Evolutionary conservation across 805 yeast species (phyloP).

Genomic region (Cyberlindnera petersonii): DNA sequence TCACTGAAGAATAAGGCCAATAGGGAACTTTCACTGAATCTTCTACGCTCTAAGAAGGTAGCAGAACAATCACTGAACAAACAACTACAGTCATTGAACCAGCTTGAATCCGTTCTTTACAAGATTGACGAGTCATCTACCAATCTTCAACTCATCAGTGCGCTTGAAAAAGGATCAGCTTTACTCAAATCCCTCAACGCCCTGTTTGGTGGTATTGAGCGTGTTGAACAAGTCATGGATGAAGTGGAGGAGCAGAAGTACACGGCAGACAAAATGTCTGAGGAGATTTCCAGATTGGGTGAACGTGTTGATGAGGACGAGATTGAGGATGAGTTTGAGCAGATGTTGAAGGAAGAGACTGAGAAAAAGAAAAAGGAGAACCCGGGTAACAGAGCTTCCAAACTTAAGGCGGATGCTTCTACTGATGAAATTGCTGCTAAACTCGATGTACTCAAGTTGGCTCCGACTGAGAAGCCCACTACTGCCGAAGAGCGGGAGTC

Average conservation of each 20-base stretch:
- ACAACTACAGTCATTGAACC: conserved; percentile 32
- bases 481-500: conserved; percentile 5
- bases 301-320: conserved; percentile 25
- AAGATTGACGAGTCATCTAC: conserved; percentile 43
- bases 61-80: conserved; percentile 33
- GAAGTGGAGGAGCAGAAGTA: conserved; percentile 36
- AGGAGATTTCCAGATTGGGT: conserved; percentile 27
- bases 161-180: conserved; percentile 34
- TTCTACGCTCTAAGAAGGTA: conserved; percentile 33
- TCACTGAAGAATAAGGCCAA: conserved; percentile 21
- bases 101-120: conserved; percentile 35
- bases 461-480: conserved; percentile 12
- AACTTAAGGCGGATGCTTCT: not conserved
- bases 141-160: conserved; percentile 35
- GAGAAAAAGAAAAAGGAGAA: conserved; percentile 7
- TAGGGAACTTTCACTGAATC: conserved; percentile 31
- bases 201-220: conserved; percentile 41
- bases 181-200: conserved; percentile 36
- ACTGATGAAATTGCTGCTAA: conserved; percentile 22
- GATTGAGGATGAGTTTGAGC: conserved; percentile 34
- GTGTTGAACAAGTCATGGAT: conserved; percentile 39
- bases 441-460: conserved; percentile 26
- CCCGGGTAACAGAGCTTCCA: no score
- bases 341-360: conserved; percentile 26
- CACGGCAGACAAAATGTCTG: conserved; percentile 37